Base-by-base conservation (phyloP, 2,329 filamentous ascomycete species). In the Lecanosticta acicola region DNA sequence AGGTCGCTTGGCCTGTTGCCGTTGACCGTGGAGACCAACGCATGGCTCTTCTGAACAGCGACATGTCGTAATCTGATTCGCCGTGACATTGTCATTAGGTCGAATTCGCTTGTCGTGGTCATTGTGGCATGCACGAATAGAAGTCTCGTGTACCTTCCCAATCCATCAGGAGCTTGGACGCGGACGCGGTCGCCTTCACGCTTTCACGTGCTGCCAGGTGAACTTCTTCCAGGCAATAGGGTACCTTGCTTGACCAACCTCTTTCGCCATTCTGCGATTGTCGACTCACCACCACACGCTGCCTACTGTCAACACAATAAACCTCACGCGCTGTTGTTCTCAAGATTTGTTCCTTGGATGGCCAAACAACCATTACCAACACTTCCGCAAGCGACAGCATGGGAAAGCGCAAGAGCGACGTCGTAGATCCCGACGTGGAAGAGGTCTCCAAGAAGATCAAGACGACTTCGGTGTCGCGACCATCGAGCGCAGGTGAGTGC, bases 331-430 rank as follows among this genome's bases (percentile, higher is more conserved):
- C 24, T 29, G 11, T 29, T 29, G 24, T 29, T 29, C 24, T 7
- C 24, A 29, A 11, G 7, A 7, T 29, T 29, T 29, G 24, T 29
- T 29, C 24, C 24, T n/a, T n/a, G n/a, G n/a, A n/a, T n/a, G n/a
- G n/a, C n/a, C n/a, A n/a, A n/a, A n/a, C n/a, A n/a, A n/a, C n/a
- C n/a, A n/a, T n/a, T n/a, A n/a, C n/a, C n/a, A n/a, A n/a, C n/a
- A n/a, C n/a, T n/a, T n/a, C n/a, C n/a, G n/a, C n/a, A n/a, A n/a
- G 21, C 42, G 39, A 3, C 42, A 29, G 29, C 5, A 53, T 53
- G 50, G 43, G 44, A 17, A 53, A 53, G 26, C 37, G 50, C 13
- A 48, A 50, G 20, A 33, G 33, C 5, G 41, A 37, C 7, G 39
- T 38, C 11, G 18, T 19, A 9, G 43, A 37, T 13, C 18, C 36